A percentile compares a stretch with the other conserved stretches of the same genome.
These are phyloP conservation scores for Rhododendron griersonianum DNA, from an alignment of 148 eudicot species.

Conservation along the genomic window DNA sequence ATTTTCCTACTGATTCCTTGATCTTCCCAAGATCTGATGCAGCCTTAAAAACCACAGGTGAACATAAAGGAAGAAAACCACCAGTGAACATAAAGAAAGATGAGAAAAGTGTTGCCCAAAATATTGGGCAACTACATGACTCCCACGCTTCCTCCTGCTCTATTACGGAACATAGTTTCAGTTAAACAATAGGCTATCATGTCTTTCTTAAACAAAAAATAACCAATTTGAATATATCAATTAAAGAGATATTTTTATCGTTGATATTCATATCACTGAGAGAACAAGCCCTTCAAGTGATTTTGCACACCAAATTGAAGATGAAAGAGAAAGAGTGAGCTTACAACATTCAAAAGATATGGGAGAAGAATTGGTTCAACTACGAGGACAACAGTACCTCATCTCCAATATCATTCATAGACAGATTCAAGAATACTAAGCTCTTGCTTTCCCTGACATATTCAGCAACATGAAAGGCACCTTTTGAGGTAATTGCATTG, in stretches of 20 bases:
- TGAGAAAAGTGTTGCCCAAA: background rate
- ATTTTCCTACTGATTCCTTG: background rate
- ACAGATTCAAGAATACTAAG: constrained; percentile 66
- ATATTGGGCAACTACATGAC: background rate
- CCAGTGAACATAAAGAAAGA: background rate
- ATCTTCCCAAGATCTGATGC: background rate
- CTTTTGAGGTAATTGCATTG: constrained; percentile 71
- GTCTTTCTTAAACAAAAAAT: background rate
- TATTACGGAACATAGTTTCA: background rate
- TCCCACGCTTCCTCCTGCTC: background rate
- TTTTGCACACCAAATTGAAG: background rate
- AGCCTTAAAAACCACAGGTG: background rate
- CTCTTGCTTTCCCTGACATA: constrained; percentile 68
- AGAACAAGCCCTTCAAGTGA: background rate
- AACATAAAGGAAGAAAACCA: background rate
- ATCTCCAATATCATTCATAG: constrained; percentile 90
- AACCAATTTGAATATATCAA: background rate
- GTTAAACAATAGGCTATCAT: background rate
- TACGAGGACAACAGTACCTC: constrained; percentile 48
- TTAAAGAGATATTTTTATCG: background rate
- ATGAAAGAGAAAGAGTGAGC: background rate
- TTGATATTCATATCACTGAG: background rate
- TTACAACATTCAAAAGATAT: background rate
- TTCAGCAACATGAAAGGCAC: constrained; percentile 82
- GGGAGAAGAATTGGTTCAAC: background rate